Base-by-base conservation (phyloP, 352 stramenopile genomes). In the Phytophthora tubulina region DNA sequence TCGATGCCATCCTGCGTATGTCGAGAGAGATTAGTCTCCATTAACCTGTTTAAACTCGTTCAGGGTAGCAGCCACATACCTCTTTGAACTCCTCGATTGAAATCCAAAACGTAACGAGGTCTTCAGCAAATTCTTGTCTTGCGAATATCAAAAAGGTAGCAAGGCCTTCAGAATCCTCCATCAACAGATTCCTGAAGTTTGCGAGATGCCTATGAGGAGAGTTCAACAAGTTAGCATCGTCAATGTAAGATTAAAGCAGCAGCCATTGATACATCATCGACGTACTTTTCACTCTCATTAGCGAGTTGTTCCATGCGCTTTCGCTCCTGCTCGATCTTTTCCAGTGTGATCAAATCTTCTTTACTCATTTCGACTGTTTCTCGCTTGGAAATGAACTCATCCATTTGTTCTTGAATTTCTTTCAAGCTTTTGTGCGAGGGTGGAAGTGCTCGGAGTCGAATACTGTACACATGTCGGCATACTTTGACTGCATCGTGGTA, bases 41-140 rank as follows among this genome's bases (percentile, higher is more conserved):
- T 6, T 8, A 15, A 35, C 6, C 21, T 36, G 6, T 17, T 11
- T 55, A 21, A 36, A 46, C n/a, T 32, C 8, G 33, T 2, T 36
- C 21, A 11, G 13, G 27, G 21, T 42, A 38, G 14, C 13, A 62
- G 31, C 4, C 41, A 33, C 46, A 15, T 51, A 88, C 78, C 73
- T 80, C 67, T 54, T 88, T 90, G 41, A 77, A 86, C 13, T 81
- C 59, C 39, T 91, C 82, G n/a, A 91, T 77, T 8, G 75, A 83
- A 30, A 89, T 73, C 84, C 85, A 93, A 52, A 91, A 91, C 6
- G 50, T 63, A 13, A 90, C 65, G 6, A 90, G 56, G 21, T 91
- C 82, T 27, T 91, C 79, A 6, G 78, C 76, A 44, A 93, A 89
- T 44, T 93, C 83, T 27, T 63, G 64, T 10, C 64, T 73, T 5